Evolutionary conservation across 164 flowering plant genomes (phyloP), one percentile per base, ranked within the genome.

Genomic region (Hamamelis virginiana): DNA sequence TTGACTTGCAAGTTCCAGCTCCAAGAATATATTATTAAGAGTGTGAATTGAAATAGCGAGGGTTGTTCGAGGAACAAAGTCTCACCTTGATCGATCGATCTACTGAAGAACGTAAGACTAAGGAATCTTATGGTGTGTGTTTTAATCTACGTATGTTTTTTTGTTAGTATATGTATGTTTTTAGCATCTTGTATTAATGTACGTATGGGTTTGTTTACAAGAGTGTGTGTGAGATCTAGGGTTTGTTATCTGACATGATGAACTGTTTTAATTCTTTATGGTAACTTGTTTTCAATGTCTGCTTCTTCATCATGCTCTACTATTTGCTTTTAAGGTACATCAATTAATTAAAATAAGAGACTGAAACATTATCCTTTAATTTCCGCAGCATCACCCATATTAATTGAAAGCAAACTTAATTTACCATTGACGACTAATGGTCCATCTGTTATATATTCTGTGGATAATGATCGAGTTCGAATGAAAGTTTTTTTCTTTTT

Each of bases 181-280:
- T 26, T 57, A 12, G 28, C 23, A 5, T 57, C 1, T 15, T 23
- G 60, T 25, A 57, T n/a, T n/a, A n/a, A n/a, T n/a, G n/a, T n/a
- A 21, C 25, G 22, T 57, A 57, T 57, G 60, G 60, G 33, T 18
- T 57, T 57, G 60, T 57, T 57, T 57, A 57, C 25, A 50, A n/a
- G n/a, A 12, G 60, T 57, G 60, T 57, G 59, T 23, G 27, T 56
- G 27, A 9, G 27, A 11, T 22, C 9, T 57, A 38, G 60, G 25
- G 60, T 25, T 57, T 23, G 60, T 57, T 57, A 23, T 57, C 60
- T 57, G 60, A 57, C 33, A 57, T 23, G 33, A 25, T 57, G 15
- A 57, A 12, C 60, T 23, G 13, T 22, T 12, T 5, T 13, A 50
- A 23, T 57, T 57, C 16, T 26, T 19, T 55, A 55, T 55, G 58